Conservation (phyloP, 371 early-diverging fungal species). For the Blakeslea trispora region DNA sequence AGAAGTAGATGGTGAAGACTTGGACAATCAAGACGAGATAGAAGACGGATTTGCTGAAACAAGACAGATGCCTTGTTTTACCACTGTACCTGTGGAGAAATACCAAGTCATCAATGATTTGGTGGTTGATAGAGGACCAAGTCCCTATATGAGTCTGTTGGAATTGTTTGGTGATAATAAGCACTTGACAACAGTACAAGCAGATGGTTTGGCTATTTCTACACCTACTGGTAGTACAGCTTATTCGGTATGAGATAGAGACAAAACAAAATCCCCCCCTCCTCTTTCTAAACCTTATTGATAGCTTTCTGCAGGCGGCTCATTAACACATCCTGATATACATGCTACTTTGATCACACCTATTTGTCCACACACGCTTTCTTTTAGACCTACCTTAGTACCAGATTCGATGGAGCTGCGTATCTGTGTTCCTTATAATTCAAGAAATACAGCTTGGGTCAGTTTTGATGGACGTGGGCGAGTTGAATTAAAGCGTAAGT, state of each 20-base stretch:
- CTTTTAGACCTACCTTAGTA: conserved; percentile 92
- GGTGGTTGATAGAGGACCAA: conserved; percentile 89
- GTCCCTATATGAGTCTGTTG: conserved; percentile 83
- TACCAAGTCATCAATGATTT: conserved; percentile 79
- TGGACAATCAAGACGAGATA: conserved; percentile 14
- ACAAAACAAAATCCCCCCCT: no score
- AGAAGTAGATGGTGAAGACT: conserved; percentile 47
- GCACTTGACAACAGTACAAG: conserved; percentile 83
- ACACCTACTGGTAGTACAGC: conserved; percentile 98
- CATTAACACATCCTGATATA: conserved; percentile 93
- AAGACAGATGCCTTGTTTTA: conserved; percentile 48
- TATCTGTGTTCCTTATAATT: conserved; percentile 78
- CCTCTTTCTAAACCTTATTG: no score
- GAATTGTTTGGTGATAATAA: conserved; percentile 92
- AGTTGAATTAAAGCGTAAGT: conserved; percentile 76
- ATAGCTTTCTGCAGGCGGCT: conserved; percentile 89
- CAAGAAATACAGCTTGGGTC: conserved; percentile 81
- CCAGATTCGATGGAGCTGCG: conserved; percentile 89
- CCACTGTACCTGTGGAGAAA: conserved; percentile 53
- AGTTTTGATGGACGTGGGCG: conserved; percentile 92
- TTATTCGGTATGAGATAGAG: conserved; percentile 70
- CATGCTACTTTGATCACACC: conserved; percentile 94
- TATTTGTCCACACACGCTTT: conserved; percentile 94
- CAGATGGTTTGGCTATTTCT: conserved; percentile 90
- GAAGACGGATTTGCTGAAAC: conserved; percentile 24